Evolutionary conservation across 148 eudicot species (phyloP).

Genomic region (Arbutus unedo): DNA sequence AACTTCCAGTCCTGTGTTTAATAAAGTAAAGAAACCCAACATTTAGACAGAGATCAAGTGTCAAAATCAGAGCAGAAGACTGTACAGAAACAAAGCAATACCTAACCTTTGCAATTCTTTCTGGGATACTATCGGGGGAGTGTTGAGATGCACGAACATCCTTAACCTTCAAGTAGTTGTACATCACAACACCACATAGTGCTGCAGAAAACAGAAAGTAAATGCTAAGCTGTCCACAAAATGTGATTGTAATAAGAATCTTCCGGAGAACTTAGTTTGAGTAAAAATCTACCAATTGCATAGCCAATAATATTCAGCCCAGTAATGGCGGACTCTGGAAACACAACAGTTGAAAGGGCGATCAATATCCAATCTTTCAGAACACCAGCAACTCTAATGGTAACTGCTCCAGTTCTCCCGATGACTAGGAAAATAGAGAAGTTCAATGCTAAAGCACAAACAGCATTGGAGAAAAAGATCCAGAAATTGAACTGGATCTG

Average conservation of each 20-base stretch:
- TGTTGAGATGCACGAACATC: conserved; percentile 50
- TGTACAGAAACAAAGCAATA: not conserved
- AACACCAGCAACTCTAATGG: conserved; percentile 91
- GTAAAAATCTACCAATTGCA: conserved; percentile 62
- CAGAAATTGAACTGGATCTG: conserved; percentile 85
- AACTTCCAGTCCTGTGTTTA: conserved; percentile 44
- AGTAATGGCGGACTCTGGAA: conserved; percentile 82
- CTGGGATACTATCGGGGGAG: conserved; percentile 37
- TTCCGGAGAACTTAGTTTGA: not conserved
- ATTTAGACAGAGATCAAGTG: not conserved
- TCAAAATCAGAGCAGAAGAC: not conserved
- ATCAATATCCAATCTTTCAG: conserved; percentile 91
- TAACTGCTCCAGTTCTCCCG: conserved; percentile 93
- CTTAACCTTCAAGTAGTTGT: conserved; percentile 69
- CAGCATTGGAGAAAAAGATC: conserved; percentile 90
- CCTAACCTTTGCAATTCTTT: conserved; percentile 46
- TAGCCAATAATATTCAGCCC: conserved; percentile 82
- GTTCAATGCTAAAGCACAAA: conserved; percentile 84
- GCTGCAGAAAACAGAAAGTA: conserved; percentile 34
- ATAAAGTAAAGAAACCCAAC: not conserved
- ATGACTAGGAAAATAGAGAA: conserved; percentile 88
- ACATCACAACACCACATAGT: conserved; percentile 66
- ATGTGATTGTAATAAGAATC: not conserved
- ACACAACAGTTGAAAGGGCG: conserved; percentile 85
- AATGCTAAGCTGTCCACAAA: not conserved